These are phyloP conservation scores for Hypoxylon rubiginosum DNA, from an alignment of 2,329 filamentous ascomycete species.

Conservation along the genomic window DNA sequence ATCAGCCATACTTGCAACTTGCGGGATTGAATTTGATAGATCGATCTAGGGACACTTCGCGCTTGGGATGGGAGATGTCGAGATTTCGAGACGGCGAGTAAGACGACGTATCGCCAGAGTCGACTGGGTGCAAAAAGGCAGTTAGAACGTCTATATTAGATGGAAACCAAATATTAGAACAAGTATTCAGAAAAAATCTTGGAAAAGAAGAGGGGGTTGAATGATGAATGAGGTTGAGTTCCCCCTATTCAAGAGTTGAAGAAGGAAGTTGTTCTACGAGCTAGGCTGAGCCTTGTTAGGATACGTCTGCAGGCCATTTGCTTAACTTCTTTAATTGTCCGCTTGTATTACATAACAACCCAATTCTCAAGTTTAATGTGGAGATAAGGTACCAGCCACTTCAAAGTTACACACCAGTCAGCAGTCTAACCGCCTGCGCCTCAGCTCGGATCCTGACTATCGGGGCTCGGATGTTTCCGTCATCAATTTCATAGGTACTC, in stretches of 20 bases:
- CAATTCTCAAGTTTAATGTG: neutral
- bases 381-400: neutral
- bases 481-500: no score
- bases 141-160: neutral
- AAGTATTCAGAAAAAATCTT: neutral
- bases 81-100: conserved; percentile 1
- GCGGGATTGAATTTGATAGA: neutral
- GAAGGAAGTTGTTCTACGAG: neutral
- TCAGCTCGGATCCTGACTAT: neutral
- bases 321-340: neutral
- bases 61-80: conserved; percentile 1
- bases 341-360: neutral
- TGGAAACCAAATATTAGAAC: neutral
- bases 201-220: neutral
- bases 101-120: neutral
- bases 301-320: neutral
- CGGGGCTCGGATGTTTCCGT: neutral
- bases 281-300: neutral
- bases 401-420: neutral
- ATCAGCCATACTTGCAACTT: conserved; percentile 75
- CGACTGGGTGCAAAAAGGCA: neutral
- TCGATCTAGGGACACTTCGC: neutral
- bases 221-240: neutral
- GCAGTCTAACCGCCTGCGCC: neutral
- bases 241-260: neutral